Evolutionary conservation across 2,329 filamentous ascomycete genomes (phyloP), one percentile per base, ranked within the genome.

Genomic region (Penicillium sp.): DNA sequence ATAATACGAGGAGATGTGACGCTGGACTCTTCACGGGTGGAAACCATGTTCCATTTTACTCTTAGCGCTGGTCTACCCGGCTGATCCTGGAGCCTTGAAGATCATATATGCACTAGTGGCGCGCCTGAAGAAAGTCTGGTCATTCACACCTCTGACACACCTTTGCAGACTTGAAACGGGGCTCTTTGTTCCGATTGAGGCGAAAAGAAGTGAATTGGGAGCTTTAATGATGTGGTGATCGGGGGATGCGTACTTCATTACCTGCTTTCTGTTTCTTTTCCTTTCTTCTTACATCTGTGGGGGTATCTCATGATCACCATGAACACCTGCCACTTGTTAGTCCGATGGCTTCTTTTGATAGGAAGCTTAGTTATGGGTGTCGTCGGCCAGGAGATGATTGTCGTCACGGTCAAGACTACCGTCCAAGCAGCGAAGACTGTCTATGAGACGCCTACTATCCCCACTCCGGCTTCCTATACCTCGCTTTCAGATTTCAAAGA

Each of bases 391-490:
- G 53, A 62, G 6, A 26, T 48, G 7, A 22, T 54, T 8, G 24
- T 50, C 19, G 51, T 63, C n/a, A 62, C 52, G 3, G 47, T 52
- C 3, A 39, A 50, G n/a, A 52, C 53, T 24, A 59, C 56, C 14
- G 41, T 56, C 6, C 48, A 64, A 55, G 52, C 59, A 39, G 57
- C 60, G 11, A 64, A 55, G 48, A 66, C 60, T 21, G 55, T 68
- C 10, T 41, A 50, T 21, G 55, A 52, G 19, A 63, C 67, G 7
- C 62, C 67, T 19, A 70, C 70, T 5, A 56, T 63, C 7, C 66
- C 71, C 1, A 60, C 65, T 21, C 67, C 72, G 1, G 57, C 73
- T 0, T 74, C 74, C n/a, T 83, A 82, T 59, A 79, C 77, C 1
- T 67, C 73, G n/a, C 66, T 70, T 6, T 39, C 63, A 1, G 60